Evolutionary conservation across 83 land plant genomes (phyloP).

Genomic region (Diphasiastrum complanatum): DNA sequence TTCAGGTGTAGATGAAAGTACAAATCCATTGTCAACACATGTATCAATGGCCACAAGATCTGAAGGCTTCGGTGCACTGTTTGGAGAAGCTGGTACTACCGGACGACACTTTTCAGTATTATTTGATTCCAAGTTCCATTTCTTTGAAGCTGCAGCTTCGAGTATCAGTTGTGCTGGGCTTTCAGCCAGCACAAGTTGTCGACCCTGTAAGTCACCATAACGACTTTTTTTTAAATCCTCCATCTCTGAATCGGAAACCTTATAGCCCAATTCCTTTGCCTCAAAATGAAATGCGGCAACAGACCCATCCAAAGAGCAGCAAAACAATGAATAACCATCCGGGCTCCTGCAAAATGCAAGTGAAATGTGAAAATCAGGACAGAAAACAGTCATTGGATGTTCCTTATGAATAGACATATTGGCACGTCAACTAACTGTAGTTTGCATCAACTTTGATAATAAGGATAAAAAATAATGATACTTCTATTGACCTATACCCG

Average conservation of each 20-base stretch:
- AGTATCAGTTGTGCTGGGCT: conserved; percentile 32
- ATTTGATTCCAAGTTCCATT: conserved; percentile 4
- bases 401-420: too few relatives aligned
- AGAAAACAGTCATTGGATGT: too few relatives aligned
- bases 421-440: too few relatives aligned
- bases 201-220: conserved; percentile 77
- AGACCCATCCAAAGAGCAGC: conserved; percentile 94
- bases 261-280: conserved; percentile 73
- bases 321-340: conserved; percentile 93
- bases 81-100: conserved; percentile 3
- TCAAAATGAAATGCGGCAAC: conserved; percentile 90
- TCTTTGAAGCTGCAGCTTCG: conserved; percentile 35
- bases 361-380: too few relatives aligned
- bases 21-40: neutral
- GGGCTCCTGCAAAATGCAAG: too few relatives aligned
- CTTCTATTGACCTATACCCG: too few relatives aligned
- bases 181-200: conserved; percentile 27
- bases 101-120: neutral
- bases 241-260: conserved; percentile 66
- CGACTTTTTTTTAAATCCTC: conserved; percentile 80
- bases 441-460: too few relatives aligned
- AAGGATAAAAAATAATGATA: too few relatives aligned
- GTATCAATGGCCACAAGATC: neutral
- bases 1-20: conserved; percentile 7
- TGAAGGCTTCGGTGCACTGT: conserved; percentile 10